Percentiles rank a stretch among this genome's conserved stretches.
Conservation (phyloP, 2,329 filamentous ascomycete genomes). For the Dendryphion nanum region DNA sequence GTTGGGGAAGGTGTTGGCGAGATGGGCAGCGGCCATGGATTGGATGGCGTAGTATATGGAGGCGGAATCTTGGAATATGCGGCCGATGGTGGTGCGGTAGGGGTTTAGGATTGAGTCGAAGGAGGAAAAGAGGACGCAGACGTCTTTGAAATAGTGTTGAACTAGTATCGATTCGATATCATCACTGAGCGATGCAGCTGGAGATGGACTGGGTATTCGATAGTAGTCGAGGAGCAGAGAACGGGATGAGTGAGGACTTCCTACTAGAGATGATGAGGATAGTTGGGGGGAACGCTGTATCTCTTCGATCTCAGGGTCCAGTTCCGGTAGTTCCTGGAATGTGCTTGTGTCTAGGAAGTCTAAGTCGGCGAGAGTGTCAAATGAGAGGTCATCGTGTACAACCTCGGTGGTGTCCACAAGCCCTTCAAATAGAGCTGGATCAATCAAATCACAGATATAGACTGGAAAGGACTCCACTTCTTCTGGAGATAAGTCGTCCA, state of each 20-base stretch:
- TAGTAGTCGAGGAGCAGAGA: conserved; percentile 42
- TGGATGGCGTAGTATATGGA: conserved; percentile 62
- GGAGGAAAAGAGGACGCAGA: conserved; percentile 62
- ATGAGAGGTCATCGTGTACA: conserved; percentile 18
- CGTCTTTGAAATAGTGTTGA: conserved; percentile 64
- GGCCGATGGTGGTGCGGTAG: conserved; percentile 58
- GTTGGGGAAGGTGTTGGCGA: conserved; percentile 57
- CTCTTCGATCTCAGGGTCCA: conserved; percentile 15
- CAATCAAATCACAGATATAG: conserved; percentile 16
- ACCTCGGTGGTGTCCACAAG: conserved; percentile 20
- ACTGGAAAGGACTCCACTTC: neutral
- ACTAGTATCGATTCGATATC: conserved; percentile 57
- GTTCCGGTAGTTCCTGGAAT: conserved; percentile 7
- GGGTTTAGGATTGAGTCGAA: conserved; percentile 63
- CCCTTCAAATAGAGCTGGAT: conserved; percentile 25
- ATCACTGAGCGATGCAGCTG: conserved; percentile 33
- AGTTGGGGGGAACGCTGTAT: conserved; percentile 17
- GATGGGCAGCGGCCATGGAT: conserved; percentile 62
- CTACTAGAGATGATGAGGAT: conserved; percentile 8
- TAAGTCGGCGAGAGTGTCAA: conserved; percentile 25
- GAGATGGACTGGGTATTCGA: conserved; percentile 33
- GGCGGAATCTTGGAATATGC: conserved; percentile 57
- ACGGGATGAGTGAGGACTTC: conserved; percentile 32
- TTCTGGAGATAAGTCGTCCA: neutral
- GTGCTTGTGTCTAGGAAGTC: conserved; percentile 22